Conservation (phyloP, 2,329 filamentous ascomycete genomes). For the Monilinia fructigena region DNA sequence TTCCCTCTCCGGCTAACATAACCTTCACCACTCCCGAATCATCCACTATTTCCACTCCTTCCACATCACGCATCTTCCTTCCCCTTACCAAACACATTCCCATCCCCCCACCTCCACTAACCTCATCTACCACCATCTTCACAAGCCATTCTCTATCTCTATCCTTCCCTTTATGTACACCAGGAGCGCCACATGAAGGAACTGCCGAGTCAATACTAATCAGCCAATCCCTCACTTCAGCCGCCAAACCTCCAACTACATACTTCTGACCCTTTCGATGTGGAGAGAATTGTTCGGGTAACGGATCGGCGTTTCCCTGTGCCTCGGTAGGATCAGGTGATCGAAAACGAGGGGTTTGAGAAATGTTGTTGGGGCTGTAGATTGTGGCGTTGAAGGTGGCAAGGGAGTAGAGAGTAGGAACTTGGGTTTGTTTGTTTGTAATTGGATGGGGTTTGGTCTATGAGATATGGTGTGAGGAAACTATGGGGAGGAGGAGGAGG, state of each 20-base stretch:
- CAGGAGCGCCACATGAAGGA: conserved; percentile 18
- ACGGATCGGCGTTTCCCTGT: conserved; percentile 38
- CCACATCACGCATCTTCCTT: conserved; percentile 26
- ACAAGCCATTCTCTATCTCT: conserved; percentile 36
- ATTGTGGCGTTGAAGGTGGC: conserved; percentile 29
- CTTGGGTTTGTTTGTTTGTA: conserved; percentile 33
- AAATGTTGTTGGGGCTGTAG: conserved; percentile 29
- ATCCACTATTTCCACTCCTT: conserved; percentile 29
- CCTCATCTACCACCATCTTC: conserved; percentile 36
- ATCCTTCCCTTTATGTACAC: conserved; percentile 7
- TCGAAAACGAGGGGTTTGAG: conserved; percentile 40
- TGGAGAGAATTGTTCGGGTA: conserved; percentile 55
- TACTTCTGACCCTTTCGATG: conserved; percentile 51
- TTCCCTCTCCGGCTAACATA: conserved; percentile 39
- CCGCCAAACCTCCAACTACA: conserved; percentile 49
- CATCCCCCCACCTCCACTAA: conserved; percentile 30
- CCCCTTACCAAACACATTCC: conserved; percentile 39
- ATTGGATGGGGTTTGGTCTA: conserved; percentile 26
- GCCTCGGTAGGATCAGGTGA: conserved; percentile 33
- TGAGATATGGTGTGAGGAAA: conserved; percentile 34
- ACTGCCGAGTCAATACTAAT: conserved; percentile 43
- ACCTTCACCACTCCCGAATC: conserved; percentile 29
- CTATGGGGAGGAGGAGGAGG: conserved; percentile 31
- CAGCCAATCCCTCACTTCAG: conserved; percentile 51
- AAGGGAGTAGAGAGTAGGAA: conserved; percentile 37